Evolutionary conservation across 768 basidiomycete genomes (phyloP), one percentile per base, ranked within the genome.

Genomic region (Serpula lacrymans): DNA sequence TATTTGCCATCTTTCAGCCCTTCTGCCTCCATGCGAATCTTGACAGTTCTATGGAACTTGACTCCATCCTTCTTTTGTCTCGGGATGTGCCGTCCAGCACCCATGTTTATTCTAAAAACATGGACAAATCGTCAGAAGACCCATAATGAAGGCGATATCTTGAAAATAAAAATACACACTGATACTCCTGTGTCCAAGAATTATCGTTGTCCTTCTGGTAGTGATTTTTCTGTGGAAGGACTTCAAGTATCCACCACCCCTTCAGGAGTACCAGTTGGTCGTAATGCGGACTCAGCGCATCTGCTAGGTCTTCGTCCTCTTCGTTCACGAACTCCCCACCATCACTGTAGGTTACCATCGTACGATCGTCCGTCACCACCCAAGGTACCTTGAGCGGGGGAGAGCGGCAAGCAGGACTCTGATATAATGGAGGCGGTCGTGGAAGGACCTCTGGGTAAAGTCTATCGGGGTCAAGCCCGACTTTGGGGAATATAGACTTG

Each of bases 211-310:
- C 53, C 14, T 47, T 41, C 32, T 64, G 62, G 43, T 46, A 62
- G 24, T 42, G 58, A 39, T 51, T 14, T 34, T 31, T 47, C 45
- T 57, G 62, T 1, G 77, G 80, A 11, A 79, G 30, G 20, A 68
- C 39, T 57, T 88, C 85, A 22, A 88, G 60, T 16, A 79, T 47
- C 85, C 86, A 88, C 86, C 85, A 88, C 0, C 34, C 37, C 34
- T 49, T 64, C 17, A 60, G 44, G 4, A 67, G 49, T n/a, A 57
- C 47, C 22, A 88, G 69, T 62, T 83, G 72, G 57, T 88, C 84
- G 42, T 78, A 76, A 4, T 69, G 54, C 1, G 62, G 65, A 37
- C 64, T 64, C 11, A 82, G 39, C 4, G 77, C 75, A 48, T 88
- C 86, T 3, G 58, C 54, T 23, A 83, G 46, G 23, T 88, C 84